A percentile compares a stretch with the other conserved stretches of the same genome.
Conservation (phyloP, 495 filamentous ascomycete genomes). For the Aspergillus sclerotiicarbonarius region DNA sequence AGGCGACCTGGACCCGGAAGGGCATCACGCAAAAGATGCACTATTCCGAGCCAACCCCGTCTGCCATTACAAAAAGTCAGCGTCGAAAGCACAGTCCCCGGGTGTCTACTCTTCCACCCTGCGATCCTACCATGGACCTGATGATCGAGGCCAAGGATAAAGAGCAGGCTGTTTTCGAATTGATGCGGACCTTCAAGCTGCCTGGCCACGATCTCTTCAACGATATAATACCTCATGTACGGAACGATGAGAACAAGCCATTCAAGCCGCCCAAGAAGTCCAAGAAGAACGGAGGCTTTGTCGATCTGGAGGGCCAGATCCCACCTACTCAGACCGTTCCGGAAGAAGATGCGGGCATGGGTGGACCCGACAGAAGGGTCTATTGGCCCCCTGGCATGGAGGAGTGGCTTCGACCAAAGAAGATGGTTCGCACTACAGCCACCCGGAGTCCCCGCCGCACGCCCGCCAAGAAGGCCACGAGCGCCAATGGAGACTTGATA, state of each 20-base stretch:
- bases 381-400: conserved; percentile 92
- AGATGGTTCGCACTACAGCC: conserved; percentile 59
- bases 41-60: conserved; percentile 76
- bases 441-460: conserved; percentile 23
- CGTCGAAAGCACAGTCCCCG: conserved; percentile 81
- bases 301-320: conserved; percentile 48
- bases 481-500: not conserved
- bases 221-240: conserved; percentile 73
- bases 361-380: conserved; percentile 78
- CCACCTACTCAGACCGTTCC: conserved; percentile 46
- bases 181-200: conserved; percentile 84
- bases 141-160: conserved; percentile 99
- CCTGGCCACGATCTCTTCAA: conserved; percentile 73
- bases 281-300: conserved; percentile 46
- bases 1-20: conserved; percentile 82
- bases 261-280: conserved; percentile 49
- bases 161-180: conserved; percentile 93
- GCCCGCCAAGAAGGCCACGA: conserved; percentile 24
- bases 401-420: conserved; percentile 86
- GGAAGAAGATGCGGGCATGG: conserved; percentile 81
- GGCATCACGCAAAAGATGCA: conserved; percentile 94
- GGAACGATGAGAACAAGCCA: conserved; percentile 74
- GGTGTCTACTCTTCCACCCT: conserved; percentile 77
- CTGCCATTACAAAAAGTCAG: conserved; percentile 72
- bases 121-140: conserved; percentile 77